Conservation (phyloP, 2,329 filamentous ascomycete genomes). For the Dactylellina sp. region DNA sequence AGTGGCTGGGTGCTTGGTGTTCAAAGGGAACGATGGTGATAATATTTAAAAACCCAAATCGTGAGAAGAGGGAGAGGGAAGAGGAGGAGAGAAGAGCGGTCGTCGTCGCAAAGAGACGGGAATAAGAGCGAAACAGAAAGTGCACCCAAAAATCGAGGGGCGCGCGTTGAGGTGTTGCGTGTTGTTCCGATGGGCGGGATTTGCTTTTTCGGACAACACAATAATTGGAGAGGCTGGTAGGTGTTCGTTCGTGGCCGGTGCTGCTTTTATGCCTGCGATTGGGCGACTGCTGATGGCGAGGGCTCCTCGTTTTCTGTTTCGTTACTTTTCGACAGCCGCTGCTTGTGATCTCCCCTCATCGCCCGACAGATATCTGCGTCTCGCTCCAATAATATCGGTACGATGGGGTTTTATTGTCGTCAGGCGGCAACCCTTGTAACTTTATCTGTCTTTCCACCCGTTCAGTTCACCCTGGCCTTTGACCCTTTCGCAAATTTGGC, state of each 20-base stretch:
- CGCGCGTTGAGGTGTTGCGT: slow-evolving; percentile 52
- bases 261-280: neutral
- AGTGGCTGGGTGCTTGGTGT: neutral
- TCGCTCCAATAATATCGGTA: slow-evolving; percentile 27
- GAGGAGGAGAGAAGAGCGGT: slow-evolving; percentile 16
- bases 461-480: too few species aligned
- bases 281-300: neutral
- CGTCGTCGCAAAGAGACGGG: slow-evolving; percentile 29
- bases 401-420: slow-evolving; percentile 12
- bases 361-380: slow-evolving; percentile 34
- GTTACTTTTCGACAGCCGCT: slow-evolving; percentile 41
- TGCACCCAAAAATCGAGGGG: slow-evolving; percentile 42
- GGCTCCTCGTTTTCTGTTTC: slow-evolving; percentile 5
- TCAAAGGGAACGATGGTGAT: neutral
- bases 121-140: slow-evolving; percentile 25
- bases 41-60: neutral
- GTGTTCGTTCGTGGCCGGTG: neutral
- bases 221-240: slow-evolving; percentile 50
- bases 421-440: neutral
- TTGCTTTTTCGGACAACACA: slow-evolving; percentile 55
- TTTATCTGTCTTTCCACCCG: neutral
- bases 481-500: slow-evolving; percentile 6
- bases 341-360: slow-evolving; percentile 46
- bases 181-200: slow-evolving; percentile 38
- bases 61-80: neutral